Conservation (phyloP, 345 rosid species). For the rapeseed (Brassica napus) region Da-Ae NC_063447.1:47314501-47315000, state of each 20-base stretch:
- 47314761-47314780: not conserved
- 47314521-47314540: not conserved
- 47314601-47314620: constrained; percentile 22
- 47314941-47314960: not conserved
- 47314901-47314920: not conserved
- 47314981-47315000: not conserved
- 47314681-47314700: not conserved
- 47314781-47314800: not conserved
- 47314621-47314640: constrained; percentile 24
- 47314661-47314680: not conserved
- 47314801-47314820: not conserved
- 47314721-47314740: not conserved
- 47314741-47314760: not conserved
- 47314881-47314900: not conserved
- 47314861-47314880: too few relatives aligned
- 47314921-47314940: not conserved
- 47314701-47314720: not conserved
- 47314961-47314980: not conserved
- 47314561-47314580: constrained; percentile 40
- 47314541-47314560: constrained; percentile 34
- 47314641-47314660: not conserved
- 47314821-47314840: not conserved
- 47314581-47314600: constrained; percentile 37
- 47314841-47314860: not conserved
- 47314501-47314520: not conserved